A percentile compares a stretch with the other conserved stretches of the same genome.
phyloP scores from a whole-genome alignment of 805 yeast genomes.

The Starmerella vitae region DNA sequence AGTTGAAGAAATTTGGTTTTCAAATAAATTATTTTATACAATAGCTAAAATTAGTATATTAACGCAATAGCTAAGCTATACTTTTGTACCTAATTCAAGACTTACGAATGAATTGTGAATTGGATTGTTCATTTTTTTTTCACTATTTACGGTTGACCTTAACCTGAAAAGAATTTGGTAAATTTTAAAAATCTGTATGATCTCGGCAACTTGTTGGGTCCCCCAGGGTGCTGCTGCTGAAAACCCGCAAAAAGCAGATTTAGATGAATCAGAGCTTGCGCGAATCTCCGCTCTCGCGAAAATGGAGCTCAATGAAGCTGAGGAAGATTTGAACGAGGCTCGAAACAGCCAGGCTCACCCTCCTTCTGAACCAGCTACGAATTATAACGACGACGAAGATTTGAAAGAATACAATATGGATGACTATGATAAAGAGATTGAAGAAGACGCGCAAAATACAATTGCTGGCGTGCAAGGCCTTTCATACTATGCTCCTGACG shows the following conservation, averaged over 20 bases:
- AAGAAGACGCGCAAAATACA: constrained; percentile 42
- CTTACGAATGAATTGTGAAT: too few relatives aligned
- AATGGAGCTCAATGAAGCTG: constrained; percentile 65
- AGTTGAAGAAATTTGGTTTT: too few relatives aligned
- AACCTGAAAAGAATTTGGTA: constrained; percentile 16
- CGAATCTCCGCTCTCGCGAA: constrained; percentile 78
- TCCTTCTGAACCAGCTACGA: constrained; percentile 8
- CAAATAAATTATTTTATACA: too few relatives aligned
- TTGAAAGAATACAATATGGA: constrained; percentile 31
- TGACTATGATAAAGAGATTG: constrained; percentile 32
- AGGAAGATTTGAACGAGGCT: constrained; percentile 45
- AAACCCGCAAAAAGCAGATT: constrained; percentile 75
- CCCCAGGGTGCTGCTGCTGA: constrained; percentile 93
- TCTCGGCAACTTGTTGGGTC: constrained; percentile 89
- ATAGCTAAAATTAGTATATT: too few relatives aligned
- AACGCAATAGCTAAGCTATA: too few relatives aligned
- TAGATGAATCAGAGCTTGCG: constrained; percentile 85
- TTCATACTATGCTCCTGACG: constrained; percentile 32
- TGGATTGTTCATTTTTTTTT: too few relatives aligned
- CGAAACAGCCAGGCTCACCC: constrained; percentile 18
- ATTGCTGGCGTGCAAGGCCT: constrained; percentile 33
- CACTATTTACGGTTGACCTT: too few relatives aligned
- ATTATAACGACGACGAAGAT: constrained; percentile 41
- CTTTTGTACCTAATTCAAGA: too few relatives aligned
- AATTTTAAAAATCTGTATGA: constrained; percentile 22